A percentile compares a stretch with the other conserved stretches of the same genome.
Conservation (phyloP, 1,284 basidiomycete genomes). For the Athelia sp. region DNA sequence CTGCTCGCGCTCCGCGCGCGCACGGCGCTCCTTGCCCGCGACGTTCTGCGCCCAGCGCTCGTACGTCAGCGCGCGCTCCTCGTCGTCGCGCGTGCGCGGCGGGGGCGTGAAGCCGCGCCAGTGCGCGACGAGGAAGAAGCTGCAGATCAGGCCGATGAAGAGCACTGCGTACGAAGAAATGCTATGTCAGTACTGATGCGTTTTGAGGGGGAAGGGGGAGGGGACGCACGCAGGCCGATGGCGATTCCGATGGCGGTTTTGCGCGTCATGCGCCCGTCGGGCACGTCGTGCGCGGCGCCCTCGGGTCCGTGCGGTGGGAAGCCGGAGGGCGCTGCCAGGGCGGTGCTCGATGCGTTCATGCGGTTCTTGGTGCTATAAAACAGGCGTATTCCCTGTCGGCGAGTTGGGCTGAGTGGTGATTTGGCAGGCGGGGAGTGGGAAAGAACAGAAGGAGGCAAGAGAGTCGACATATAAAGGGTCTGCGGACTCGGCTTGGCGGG, state of each 20-base stretch:
- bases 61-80: background rate
- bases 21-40: background rate
- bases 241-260: background rate
- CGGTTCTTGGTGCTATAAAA: too few species aligned
- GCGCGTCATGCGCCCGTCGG: background rate
- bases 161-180: background rate
- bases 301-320: too few species aligned
- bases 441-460: too few species aligned
- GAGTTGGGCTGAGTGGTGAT: too few species aligned
- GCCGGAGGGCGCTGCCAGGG: too few species aligned
- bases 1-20: background rate
- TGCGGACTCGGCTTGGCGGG: too few species aligned
- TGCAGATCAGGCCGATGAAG: background rate
- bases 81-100: background rate
- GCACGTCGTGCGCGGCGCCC: too few species aligned
- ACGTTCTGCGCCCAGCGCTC: background rate
- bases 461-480: too few species aligned
- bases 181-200: background rate
- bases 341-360: too few species aligned
- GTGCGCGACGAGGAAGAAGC: background rate
- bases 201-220: background rate
- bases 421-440: too few species aligned
- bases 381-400: too few species aligned
- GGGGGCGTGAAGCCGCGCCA: background rate
- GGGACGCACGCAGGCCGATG: background rate